phyloP scores from a whole-genome alignment of 2,329 filamentous ascomycete species.

The Pyrenochaeta sp. region DNA sequence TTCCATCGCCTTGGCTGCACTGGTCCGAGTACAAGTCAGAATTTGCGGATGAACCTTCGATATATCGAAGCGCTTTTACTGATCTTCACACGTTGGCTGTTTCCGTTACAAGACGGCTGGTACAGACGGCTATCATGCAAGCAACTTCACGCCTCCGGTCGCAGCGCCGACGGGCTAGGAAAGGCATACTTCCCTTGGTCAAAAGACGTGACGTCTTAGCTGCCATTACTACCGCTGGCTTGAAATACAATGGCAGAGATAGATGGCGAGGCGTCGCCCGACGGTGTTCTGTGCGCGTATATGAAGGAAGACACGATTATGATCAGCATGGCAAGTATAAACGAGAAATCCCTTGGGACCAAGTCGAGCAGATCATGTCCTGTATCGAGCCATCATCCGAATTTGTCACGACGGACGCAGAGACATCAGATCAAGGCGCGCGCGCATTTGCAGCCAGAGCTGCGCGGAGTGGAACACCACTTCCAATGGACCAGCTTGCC shows the following conservation, averaged over 20 bases:
- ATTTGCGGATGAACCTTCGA: constrained; percentile 63
- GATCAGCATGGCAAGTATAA: constrained; percentile 22
- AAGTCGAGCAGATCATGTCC: constrained; percentile 42
- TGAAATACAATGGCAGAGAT: constrained; percentile 56
- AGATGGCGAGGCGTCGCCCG: constrained; percentile 64
- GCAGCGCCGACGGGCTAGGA: constrained; percentile 40
- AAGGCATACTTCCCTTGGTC: constrained; percentile 46
- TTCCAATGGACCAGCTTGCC: constrained; percentile 26
- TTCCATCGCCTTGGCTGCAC: constrained; percentile 39
- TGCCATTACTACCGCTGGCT: constrained; percentile 63
- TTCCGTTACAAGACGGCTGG: constrained; percentile 73
- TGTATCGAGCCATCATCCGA: constrained; percentile 25
- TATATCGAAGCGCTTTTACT: constrained; percentile 77
- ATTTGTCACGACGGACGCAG: constrained; percentile 40
- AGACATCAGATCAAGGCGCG: constrained; percentile 22
- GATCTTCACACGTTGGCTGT: constrained; percentile 76
- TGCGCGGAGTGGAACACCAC: constrained; percentile 36
- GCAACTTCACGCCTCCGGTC: constrained; percentile 73
- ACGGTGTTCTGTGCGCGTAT: constrained; percentile 62
- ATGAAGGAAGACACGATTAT: constrained; percentile 29
- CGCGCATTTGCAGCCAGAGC: constrained; percentile 28
- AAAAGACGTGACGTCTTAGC: constrained; percentile 61
- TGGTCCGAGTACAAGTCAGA: constrained; percentile 43
- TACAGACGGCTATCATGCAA: constrained; percentile 74
- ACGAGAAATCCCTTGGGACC: constrained; percentile 55